A percentile compares a stretch with the other conserved stretches of the same genome.
These are phyloP conservation scores for Apodospora peruviana DNA, from an alignment of 495 filamentous ascomycete genomes.

Conservation along the genomic window DNA sequence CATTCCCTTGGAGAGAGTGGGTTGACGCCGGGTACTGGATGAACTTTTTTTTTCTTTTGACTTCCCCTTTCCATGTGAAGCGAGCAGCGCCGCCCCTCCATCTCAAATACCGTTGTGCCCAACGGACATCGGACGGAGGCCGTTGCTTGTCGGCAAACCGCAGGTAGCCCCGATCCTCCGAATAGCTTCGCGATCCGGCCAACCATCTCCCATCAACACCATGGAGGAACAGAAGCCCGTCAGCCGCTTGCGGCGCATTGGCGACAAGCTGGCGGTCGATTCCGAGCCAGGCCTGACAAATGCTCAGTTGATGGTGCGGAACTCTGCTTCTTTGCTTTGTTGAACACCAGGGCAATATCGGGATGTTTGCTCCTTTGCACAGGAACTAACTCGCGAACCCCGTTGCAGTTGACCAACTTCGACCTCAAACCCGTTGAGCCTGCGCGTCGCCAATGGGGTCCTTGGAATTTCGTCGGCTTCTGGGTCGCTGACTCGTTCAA, in stretches of 20 bases:
- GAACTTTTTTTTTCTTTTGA: no score
- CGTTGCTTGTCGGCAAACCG: no score
- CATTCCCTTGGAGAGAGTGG: no score
- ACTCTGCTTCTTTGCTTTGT: background rate
- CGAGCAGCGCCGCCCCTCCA: no score
- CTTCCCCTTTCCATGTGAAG: background rate
- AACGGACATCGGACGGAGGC: no score
- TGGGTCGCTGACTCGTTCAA: conserved; percentile 95
- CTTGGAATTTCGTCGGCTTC: conserved; percentile 86
- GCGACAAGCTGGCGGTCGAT: conserved; percentile 61
- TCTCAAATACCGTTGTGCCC: no score
- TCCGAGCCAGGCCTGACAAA: conserved; percentile 74
- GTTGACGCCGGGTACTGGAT: no score
- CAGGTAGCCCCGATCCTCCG: no score
- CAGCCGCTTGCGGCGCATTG: conserved; percentile 17
- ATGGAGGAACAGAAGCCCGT: conserved; percentile 7
- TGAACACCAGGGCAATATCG: background rate
- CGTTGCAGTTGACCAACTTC: conserved; percentile 65
- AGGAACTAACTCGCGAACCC: background rate
- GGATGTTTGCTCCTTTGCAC: no score
- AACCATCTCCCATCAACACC: no score
- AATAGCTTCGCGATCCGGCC: no score
- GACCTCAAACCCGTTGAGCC: conserved; percentile 90
- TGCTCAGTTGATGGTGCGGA: conserved; percentile 68
- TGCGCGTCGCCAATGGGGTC: conserved; percentile 77